Conservation (phyloP, 1,284 basidiomycete genomes). For the Marasmius sp. region DNA sequence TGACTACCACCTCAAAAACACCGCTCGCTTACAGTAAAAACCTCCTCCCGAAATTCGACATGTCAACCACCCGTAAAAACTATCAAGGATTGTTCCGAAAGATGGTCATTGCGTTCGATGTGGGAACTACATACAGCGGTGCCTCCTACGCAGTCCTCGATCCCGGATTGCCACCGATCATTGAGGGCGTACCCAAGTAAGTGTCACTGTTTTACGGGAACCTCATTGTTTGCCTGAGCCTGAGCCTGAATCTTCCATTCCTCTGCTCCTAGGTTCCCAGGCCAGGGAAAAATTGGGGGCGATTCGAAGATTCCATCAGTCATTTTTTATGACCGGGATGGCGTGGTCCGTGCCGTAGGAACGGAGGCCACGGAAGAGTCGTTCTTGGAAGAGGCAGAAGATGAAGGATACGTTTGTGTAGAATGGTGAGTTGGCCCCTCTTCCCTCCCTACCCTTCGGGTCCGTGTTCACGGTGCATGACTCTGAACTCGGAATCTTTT, state of each 20-base stretch:
- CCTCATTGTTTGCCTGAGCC: neutral
- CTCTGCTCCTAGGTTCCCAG: neutral
- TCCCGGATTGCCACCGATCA: slow-evolving; percentile 6
- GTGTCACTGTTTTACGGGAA: neutral
- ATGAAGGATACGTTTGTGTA: neutral
- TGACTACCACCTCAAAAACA: neutral
- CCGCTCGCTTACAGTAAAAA: neutral
- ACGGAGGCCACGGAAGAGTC: slow-evolving; percentile 50
- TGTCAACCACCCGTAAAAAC: slow-evolving; percentile 8
- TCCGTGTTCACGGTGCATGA: neutral
- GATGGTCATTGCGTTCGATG: slow-evolving; percentile 48
- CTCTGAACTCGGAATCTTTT: neutral
- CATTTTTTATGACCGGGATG: slow-evolving; percentile 50
- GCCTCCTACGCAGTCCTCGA: slow-evolving; percentile 27
- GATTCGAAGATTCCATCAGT: slow-evolving; percentile 58
- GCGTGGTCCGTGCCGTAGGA: slow-evolving; percentile 46
- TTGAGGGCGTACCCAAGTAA: slow-evolving; percentile 4
- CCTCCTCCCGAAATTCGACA: neutral
- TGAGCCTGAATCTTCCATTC: neutral
- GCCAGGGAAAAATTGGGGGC: slow-evolving; percentile 15
- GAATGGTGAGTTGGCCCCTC: neutral
- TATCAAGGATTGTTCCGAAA: slow-evolving; percentile 34
- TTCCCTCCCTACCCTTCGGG: too few relatives aligned
- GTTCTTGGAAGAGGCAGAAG: slow-evolving; percentile 39
- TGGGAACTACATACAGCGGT: slow-evolving; percentile 54